Evolutionary conservation across 202 grass and related monocot genomes (phyloP).

Genomic region (Eragrostis tef): DNA sequence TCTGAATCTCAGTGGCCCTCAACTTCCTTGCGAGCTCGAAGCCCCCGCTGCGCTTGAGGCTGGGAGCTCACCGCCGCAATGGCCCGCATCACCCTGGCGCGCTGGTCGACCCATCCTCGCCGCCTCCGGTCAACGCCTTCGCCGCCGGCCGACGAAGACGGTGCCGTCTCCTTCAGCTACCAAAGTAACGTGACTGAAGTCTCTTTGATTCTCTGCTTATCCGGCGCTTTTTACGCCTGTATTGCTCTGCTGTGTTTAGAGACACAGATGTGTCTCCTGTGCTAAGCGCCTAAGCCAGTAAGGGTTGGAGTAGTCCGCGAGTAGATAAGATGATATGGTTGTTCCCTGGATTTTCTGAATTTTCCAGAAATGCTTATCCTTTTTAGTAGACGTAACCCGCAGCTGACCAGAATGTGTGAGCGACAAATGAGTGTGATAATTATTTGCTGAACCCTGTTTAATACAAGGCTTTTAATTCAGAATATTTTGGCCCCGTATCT

Average conservation of each 20-base stretch:
- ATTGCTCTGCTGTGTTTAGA: neutral
- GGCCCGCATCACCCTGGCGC: neutral
- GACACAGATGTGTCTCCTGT: neutral
- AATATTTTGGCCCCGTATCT: too few relatives aligned
- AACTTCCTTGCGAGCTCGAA: neutral
- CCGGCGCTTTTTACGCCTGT: neutral
- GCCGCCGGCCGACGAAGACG: neutral
- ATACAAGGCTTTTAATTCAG: too few relatives aligned
- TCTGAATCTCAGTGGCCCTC: too few relatives aligned
- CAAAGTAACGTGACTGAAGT: neutral
- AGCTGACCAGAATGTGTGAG: neutral
- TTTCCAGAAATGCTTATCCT: neutral
- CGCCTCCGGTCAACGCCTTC: neutral
- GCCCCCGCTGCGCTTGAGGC: neutral
- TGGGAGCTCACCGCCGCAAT: conserved; percentile 5
- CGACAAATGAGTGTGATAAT: neutral
- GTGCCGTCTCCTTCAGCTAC: conserved; percentile 9
- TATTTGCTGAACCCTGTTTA: neutral
- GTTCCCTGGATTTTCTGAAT: neutral
- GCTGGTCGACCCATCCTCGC: conserved; percentile 7
- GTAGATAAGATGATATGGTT: conserved; percentile 15
- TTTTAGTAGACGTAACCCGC: neutral
- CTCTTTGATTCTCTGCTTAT: neutral
- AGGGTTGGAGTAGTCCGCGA: neutral
- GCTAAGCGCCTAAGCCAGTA: neutral